Base-by-base conservation (phyloP, 73 alveolate genomes). In the Paramecium sexaurelia region DNA sequence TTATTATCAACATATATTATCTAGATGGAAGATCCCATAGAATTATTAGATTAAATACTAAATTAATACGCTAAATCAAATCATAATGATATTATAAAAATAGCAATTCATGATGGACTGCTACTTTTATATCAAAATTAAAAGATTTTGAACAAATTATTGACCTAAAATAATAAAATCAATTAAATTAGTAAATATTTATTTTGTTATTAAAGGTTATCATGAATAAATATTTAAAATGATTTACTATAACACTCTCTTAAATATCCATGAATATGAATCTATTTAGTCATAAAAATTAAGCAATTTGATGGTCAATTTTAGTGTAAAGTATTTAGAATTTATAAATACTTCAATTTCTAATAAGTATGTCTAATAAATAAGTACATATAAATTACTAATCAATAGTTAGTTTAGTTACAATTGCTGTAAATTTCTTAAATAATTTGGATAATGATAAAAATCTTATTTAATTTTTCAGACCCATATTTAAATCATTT, bases 61-160 rank as follows among this genome's bases (percentile, higher is more conserved):
- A 32, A 33, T 20, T 22, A 33, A 27, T 73, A 73, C 26, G 6
- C 20, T 8, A 73, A 73, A 73, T 73, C 36, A 27, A 5, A 33
- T 8, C 1, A 32, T 3, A 27, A 27, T 10, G 87, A 73, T 7
- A 73, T 36, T 32, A 2, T 36, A 10, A 73, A 73, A 39, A 33
- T 73, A 3, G 87, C 87, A 3, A 73, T 73, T 17, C 87, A 73
- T 33, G 87, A 73, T 73, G 87, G 55, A 17, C 13, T 69, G 10
- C 19, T 73, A 5, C 19, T 11, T 0, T 17, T 73, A 33, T 36
- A 36, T 19, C 27, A 27, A 32, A 36, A 73, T 32, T 13, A 36
- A 2, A 0, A 5, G 1, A 32, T 39, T 5, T 11, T 45, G 11
- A 45, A 6, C 2, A 36, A 36, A 39, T 33, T 73, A 10, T 66